Conservation (phyloP, 163 green algal species). For the Scenedesmus sp. region DNA sequence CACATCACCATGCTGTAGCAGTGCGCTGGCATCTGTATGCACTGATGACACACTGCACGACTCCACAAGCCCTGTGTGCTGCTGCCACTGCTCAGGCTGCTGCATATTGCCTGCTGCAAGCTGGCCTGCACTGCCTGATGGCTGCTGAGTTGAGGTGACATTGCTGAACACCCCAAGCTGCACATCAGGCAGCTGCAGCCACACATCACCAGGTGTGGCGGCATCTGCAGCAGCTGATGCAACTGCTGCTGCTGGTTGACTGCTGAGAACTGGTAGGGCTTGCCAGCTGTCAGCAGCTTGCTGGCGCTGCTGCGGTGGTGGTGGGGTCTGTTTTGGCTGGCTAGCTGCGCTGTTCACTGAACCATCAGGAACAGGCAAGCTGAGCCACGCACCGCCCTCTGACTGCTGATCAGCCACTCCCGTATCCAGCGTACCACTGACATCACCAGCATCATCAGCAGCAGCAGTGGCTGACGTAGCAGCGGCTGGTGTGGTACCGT, state of each 20-base stretch:
- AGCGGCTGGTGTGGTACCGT: too few relatives aligned
- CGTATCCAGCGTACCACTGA: not conserved
- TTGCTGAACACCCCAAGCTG: not conserved
- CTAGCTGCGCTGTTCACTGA: not conserved
- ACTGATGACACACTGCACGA: not conserved
- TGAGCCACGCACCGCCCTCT: not conserved
- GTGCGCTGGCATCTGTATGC: not conserved
- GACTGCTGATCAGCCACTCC: not conserved
- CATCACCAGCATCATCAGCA: not conserved
- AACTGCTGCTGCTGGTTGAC: not conserved
- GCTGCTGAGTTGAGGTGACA: not conserved
- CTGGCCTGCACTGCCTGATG: not conserved
- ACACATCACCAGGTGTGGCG: not conserved
- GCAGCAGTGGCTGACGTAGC: not conserved
- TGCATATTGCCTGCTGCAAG: not conserved
- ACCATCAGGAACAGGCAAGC: not conserved
- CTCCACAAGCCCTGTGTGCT: not conserved
- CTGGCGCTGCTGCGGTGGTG: not conserved
- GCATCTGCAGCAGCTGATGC: not conserved
- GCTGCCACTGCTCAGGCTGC: not conserved
- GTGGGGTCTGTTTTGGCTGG: not conserved
- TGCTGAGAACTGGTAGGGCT: not conserved
- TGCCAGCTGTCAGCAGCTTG: not conserved
- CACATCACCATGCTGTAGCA: not conserved
- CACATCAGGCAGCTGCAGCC: not conserved